Base-by-base conservation (phyloP, 192 early-diverging fungal genomes). In the Entomortierella beljakovae region DNA sequence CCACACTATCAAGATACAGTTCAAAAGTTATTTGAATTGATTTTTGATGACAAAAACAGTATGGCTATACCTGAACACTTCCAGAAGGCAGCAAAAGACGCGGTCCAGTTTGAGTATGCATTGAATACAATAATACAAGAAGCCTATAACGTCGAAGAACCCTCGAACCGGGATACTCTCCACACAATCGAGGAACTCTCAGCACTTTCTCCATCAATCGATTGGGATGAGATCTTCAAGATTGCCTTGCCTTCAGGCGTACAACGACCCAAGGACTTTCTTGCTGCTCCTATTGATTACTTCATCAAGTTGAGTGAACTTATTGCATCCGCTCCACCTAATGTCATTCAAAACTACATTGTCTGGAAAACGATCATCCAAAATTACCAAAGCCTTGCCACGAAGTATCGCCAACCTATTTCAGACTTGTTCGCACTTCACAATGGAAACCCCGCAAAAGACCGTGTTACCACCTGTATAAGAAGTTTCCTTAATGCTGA, bases 21-120 rank as follows among this genome's bases (percentile, higher is more conserved):
- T 48, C 71, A 66, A 16, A 64, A 57, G 10, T 32, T 33, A 8
- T 11, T 32, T 18, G 55, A 33, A 4, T 6, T n/a, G 2, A 33
- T 13, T 9, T 32, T 32, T 2, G 63, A 46, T 26, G 61, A 53
- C 6, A 58, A 72, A 5, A 28, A 40, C 28, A 10, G 53, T 0
- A 62, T 32, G 40, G 13, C 11, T 2, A 16, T 74, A 9, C 71
- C 64, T 16, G 32, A 54, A 23, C 33, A 35, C 6, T 82, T 73
- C 74, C 16, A 46, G 28, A 18, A 69, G 42, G 57, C 69, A 31
- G 87, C 84, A 1, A 62, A 80, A 20, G 62, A 64, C n/a, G 83
- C 87, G 68, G 65, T 91, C 40, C 65, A 71, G 20, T 83, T 92
- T 31, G 91, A 92, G 71, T 80, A 34, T 15, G 43, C 55, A 22